Conservation (phyloP, 208 protist species). For the Trichomonas vaginalis region DNA sequence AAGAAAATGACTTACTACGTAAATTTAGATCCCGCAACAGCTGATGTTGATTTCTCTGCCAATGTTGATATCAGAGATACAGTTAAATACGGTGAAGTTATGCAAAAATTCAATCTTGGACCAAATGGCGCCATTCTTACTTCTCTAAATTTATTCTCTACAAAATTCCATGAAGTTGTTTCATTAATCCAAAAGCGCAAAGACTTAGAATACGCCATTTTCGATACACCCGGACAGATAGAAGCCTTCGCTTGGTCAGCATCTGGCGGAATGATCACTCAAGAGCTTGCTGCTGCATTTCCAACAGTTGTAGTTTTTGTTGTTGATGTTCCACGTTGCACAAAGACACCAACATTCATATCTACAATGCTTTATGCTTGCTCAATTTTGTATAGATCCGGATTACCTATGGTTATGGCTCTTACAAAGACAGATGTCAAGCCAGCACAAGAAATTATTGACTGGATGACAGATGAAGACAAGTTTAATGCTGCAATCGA, state of each 20-base stretch:
- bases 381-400: conserved; percentile 9
- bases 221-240: conserved; percentile 19
- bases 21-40: conserved; percentile 13
- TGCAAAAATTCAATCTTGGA: conserved; percentile 7
- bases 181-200: not conserved
- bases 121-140: conserved; percentile 21
- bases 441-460: not conserved
- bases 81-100: conserved; percentile 8
- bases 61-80: conserved; percentile 17
- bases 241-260: conserved; percentile 17
- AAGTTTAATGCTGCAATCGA: not conserved
- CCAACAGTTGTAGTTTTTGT: conserved; percentile 12
- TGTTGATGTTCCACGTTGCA: not conserved
- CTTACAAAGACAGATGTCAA: conserved; percentile 15
- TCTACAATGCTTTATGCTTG: conserved; percentile 18
- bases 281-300: not conserved
- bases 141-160: conserved; percentile 20
- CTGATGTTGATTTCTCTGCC: not conserved
- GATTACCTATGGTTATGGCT: not conserved
- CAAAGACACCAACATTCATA: not conserved
- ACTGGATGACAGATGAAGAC: conserved; percentile 13
- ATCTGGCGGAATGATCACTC: conserved; percentile 17
- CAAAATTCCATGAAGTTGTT: conserved; percentile 16
- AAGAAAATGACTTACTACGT: conserved; percentile 1
- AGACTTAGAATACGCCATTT: not conserved